phyloP scores from a whole-genome alignment of 2,329 filamentous ascomycete species.

The Cadophora sp. region DNA sequence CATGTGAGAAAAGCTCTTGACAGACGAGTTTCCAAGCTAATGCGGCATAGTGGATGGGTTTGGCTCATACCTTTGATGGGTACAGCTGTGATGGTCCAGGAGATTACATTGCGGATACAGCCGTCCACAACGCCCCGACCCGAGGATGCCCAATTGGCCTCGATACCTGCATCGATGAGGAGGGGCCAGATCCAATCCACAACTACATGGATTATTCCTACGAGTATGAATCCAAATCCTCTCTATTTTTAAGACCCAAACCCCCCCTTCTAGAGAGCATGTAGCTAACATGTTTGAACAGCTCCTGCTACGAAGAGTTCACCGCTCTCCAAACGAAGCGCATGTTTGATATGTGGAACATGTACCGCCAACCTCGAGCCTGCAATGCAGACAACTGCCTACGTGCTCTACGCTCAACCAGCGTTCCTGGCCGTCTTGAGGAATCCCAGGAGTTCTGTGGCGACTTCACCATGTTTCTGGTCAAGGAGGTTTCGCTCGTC shows the following conservation, averaged over 20 bases:
- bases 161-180: constrained; percentile 41
- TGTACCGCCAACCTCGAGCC: constrained; percentile 17
- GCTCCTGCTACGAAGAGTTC: constrained; percentile 53
- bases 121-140: constrained; percentile 45
- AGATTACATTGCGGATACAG: constrained; percentile 50
- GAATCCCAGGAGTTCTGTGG: constrained; percentile 11
- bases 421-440: constrained; percentile 1
- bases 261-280: not conserved
- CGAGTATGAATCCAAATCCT: constrained; percentile 42
- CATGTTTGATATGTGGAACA: constrained; percentile 30
- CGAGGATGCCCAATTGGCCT: constrained; percentile 50
- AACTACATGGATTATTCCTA: constrained; percentile 49
- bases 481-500: constrained; percentile 1
- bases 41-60: constrained; percentile 50
- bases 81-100: constrained; percentile 47
- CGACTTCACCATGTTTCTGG: constrained; percentile 7
- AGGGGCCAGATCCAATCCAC: constrained; percentile 44
- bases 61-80: constrained; percentile 55
- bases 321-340: constrained; percentile 29
- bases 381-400: constrained; percentile 12
- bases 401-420: not conserved
- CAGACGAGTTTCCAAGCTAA: not conserved
- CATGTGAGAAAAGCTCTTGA: constrained; percentile 38
- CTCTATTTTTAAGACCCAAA: too few relatives aligned
- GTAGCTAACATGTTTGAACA: constrained; percentile 1